Conservation (phyloP, 2,329 filamentous ascomycete species). For the Botrytis galanthina region DNA sequence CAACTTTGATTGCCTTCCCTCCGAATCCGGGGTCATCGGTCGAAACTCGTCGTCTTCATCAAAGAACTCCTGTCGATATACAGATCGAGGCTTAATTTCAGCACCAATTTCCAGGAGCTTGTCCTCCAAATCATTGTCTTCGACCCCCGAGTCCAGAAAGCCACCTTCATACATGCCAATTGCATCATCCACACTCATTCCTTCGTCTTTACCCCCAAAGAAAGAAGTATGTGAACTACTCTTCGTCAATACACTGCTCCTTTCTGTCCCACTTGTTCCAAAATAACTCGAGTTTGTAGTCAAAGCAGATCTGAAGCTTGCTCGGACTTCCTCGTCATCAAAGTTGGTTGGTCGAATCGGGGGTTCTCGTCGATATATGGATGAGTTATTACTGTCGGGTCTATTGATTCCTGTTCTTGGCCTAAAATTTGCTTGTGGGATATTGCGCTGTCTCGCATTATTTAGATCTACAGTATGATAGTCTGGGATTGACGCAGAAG, state of each 20-base stretch:
- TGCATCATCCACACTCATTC: slow-evolving; percentile 63
- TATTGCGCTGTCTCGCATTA: slow-evolving; percentile 35
- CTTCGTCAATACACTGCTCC: slow-evolving; percentile 79
- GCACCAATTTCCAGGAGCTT: slow-evolving; percentile 11
- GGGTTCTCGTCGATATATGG: slow-evolving; percentile 33
- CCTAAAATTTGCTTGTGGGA: slow-evolving; percentile 32
- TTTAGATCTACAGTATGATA: slow-evolving; percentile 35
- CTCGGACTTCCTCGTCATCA: slow-evolving; percentile 46
- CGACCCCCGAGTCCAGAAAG: slow-evolving; percentile 52
- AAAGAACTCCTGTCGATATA: not conserved
- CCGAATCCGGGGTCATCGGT: slow-evolving; percentile 30
- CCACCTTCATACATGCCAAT: slow-evolving; percentile 68
- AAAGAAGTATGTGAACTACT: slow-evolving; percentile 70
- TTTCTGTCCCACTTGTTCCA: slow-evolving; percentile 70
- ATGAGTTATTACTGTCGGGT: slow-evolving; percentile 34
- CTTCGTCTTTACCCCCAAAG: slow-evolving; percentile 49
- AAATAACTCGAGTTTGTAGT: slow-evolving; percentile 56
- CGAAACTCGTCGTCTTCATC: slow-evolving; percentile 20
- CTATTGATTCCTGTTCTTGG: slow-evolving; percentile 25
- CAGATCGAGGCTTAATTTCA: slow-evolving; percentile 3
- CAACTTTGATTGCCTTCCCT: slow-evolving; percentile 26
- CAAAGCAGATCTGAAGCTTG: slow-evolving; percentile 58
- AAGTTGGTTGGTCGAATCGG: slow-evolving; percentile 29
- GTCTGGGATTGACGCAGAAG: slow-evolving; percentile 38
- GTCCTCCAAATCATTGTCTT: slow-evolving; percentile 38